A percentile compares a stretch with the other conserved stretches of the same genome.
phyloP scores from a whole-genome alignment of 495 filamentous ascomycete genomes.

The Geoglossum glabrum region DNA sequence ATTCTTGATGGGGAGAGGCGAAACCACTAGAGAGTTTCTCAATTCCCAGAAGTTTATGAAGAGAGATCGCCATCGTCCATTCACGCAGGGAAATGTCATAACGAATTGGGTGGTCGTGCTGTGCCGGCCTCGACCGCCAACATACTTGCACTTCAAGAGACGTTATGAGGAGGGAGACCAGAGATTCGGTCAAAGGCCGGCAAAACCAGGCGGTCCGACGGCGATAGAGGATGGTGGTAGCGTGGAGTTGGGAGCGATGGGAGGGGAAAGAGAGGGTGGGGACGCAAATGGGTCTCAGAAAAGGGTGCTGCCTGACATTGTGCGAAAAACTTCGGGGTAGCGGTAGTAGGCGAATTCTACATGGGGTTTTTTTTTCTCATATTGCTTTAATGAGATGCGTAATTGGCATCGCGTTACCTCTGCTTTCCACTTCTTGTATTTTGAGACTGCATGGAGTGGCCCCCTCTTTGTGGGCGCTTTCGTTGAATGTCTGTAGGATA shows the following conservation, averaged over 20 bases:
- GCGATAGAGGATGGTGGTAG: neutral
- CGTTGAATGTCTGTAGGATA: neutral
- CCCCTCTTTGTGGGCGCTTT: neutral
- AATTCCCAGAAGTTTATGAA: conserved; percentile 88
- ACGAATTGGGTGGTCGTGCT: conserved; percentile 71
- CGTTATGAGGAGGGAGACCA: conserved; percentile 66
- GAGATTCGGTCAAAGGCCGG: conserved; percentile 35
- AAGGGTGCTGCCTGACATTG: neutral
- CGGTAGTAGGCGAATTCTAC: neutral
- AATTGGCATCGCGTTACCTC: neutral
- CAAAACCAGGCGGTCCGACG: neutral
- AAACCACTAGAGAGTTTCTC: conserved; percentile 90
- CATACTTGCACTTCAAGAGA: conserved; percentile 74
- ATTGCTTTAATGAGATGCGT: neutral
- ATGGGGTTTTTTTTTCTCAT: neutral
- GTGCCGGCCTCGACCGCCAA: conserved; percentile 65
- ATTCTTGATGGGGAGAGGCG: conserved; percentile 71
- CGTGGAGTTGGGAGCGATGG: neutral
- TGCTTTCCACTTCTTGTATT: neutral
- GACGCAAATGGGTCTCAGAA: neutral
- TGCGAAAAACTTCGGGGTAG: neutral
- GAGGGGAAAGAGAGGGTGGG: neutral
- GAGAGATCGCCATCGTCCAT: conserved; percentile 78
- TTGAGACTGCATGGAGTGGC: neutral
- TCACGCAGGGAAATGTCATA: conserved; percentile 55